Evolutionary conservation across 768 basidiomycete species (phyloP).

Genomic region (Lentinula sp.): DNA sequence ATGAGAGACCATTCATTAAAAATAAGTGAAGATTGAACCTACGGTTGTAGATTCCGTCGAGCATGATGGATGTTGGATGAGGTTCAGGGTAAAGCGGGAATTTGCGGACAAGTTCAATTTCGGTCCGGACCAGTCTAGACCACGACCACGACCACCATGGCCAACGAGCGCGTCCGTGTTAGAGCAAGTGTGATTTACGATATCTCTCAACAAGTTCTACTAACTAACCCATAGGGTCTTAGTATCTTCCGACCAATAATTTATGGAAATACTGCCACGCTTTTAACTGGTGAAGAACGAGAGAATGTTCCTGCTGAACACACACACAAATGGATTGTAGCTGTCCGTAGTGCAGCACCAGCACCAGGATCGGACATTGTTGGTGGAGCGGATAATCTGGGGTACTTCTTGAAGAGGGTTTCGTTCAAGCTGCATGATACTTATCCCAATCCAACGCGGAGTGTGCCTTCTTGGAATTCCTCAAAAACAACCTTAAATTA

Average conservation of each 20-base stretch:
- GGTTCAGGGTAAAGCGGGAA: constrained; percentile 17
- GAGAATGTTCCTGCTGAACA: constrained; percentile 61
- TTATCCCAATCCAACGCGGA: constrained; percentile 83
- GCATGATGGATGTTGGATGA: constrained; percentile 31
- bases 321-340: constrained; percentile 96
- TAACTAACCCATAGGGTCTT: constrained; percentile 52
- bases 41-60: constrained; percentile 65
- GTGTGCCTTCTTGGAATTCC: constrained; percentile 41
- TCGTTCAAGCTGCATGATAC: constrained; percentile 98
- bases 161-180: constrained; percentile 72
- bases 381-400: constrained; percentile 85
- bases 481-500: neutral
- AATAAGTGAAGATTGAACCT: constrained; percentile 16
- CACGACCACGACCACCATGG: constrained; percentile 27
- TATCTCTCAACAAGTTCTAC: constrained; percentile 5
- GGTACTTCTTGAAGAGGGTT: constrained; percentile 91
- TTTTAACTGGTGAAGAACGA: constrained; percentile 70
- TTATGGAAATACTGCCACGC: constrained; percentile 89
- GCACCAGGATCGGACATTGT: constrained; percentile 67
- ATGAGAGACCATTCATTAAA: neutral
- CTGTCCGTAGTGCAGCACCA: constrained; percentile 83
- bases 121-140: constrained; percentile 12
- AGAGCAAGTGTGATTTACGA: constrained; percentile 45
- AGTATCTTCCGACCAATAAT: constrained; percentile 88
- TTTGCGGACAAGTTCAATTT: constrained; percentile 21